Base-by-base conservation (phyloP, 2,329 filamentous ascomycete species). In the Aspergillus neotritici region DNA sequence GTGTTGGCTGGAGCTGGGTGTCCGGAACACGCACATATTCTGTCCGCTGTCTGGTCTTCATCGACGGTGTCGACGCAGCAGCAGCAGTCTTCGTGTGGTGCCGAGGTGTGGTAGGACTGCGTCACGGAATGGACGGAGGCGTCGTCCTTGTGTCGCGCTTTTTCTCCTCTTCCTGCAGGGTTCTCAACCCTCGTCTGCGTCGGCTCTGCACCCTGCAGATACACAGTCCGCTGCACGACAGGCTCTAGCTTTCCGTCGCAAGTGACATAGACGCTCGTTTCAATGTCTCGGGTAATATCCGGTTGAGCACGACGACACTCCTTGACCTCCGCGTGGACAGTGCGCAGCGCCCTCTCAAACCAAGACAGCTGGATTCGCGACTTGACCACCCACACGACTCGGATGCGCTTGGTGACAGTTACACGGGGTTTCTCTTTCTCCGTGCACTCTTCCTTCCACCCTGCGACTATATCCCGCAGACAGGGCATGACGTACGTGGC, bases 321-420 rank as follows among this genome's bases (percentile, higher is more conserved):
- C 16, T 69, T 55, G 30, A 74, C 66, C 34, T 77, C 71, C 3
- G 61, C 52, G 11, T 69, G 53, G 3, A 74, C 66, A 7, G 65
- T 57, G 1, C 70, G 67, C 1, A 83, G 63, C 51, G 80, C 72
- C 3, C 62, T 53, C 2, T 69, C 62, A 46, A 82, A 78, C 73
- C 77, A 81, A 11, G 60, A 65, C 3, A 79, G 56, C 36, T 78
- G 73, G 1, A 67, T 65, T 4, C 66, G 68, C n/a, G 72, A 71
- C 54, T 77, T 80, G 41, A 82, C 70, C 5, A 80, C 73, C 79
- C 79, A 82, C 8, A 79, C 64, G 47, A 79, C 79, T 1, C 72
- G 72, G 25, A 80, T 63, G 31, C 69, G 66, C 34, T 74, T 68
- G 0, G 74, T 77, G 5, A 69, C 71, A 4, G 63, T 55, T 5